Conservation (phyloP, 2,329 filamentous ascomycete genomes). For the Aspergillus brasiliensis region DNA sequence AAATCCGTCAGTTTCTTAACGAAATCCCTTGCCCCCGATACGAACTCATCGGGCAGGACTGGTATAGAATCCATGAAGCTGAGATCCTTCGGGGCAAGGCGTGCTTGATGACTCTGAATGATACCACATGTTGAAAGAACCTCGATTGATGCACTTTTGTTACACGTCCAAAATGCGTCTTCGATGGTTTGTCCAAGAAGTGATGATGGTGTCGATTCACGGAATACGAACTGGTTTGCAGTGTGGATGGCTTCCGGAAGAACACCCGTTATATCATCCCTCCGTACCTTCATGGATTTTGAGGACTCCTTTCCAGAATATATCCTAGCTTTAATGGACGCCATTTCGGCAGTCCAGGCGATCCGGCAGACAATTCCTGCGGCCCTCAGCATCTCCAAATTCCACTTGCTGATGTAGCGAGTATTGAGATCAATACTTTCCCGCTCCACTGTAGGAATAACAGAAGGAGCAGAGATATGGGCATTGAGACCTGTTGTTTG, state of each 20-base stretch:
- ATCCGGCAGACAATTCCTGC: slow-evolving; percentile 88
- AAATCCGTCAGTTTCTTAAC: slow-evolving; percentile 79
- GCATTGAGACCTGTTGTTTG: slow-evolving; percentile 94
- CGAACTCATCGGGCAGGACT: slow-evolving; percentile 75
- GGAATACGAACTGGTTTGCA: slow-evolving; percentile 83
- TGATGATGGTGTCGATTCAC: slow-evolving; percentile 83
- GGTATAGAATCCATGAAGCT: slow-evolving; percentile 88
- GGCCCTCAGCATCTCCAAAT: slow-evolving; percentile 86
- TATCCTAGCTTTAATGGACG: slow-evolving; percentile 67
- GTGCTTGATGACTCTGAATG: slow-evolving; percentile 78
- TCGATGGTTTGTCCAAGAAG: slow-evolving; percentile 86
- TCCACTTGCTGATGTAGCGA: slow-evolving; percentile 92
- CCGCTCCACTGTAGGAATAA: slow-evolving; percentile 95
- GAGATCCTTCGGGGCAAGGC: slow-evolving; percentile 69
- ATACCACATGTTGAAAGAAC: slow-evolving; percentile 87
- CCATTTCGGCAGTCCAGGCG: slow-evolving; percentile 86
- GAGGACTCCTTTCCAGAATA: slow-evolving; percentile 34
- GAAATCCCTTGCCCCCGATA: slow-evolving; percentile 68
- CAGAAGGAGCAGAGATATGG: slow-evolving; percentile 91
- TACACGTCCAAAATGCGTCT: slow-evolving; percentile 94
- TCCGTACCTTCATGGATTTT: slow-evolving; percentile 56
- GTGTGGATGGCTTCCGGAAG: slow-evolving; percentile 80
- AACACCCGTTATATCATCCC: slow-evolving; percentile 66
- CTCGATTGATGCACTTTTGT: slow-evolving; percentile 78
- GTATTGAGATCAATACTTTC: slow-evolving; percentile 97